Evolutionary conservation across 495 filamentous ascomycete genomes (phyloP).

Genomic region (Hyaloscypha variabilis): DNA sequence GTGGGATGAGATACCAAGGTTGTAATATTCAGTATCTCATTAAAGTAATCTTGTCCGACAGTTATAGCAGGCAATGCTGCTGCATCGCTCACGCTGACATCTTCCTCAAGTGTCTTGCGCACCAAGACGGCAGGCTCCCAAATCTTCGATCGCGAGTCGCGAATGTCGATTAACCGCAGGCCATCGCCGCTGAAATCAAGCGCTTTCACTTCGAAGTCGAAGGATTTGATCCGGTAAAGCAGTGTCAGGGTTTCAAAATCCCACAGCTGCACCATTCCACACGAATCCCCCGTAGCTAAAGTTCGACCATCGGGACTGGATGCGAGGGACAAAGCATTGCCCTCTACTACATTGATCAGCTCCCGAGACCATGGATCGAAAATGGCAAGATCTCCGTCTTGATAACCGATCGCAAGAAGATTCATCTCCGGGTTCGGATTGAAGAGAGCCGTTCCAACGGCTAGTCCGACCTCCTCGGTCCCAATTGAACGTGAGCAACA

Average conservation of each 20-base stretch:
- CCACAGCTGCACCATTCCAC: slow-evolving; percentile 14
- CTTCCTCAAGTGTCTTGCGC: neutral
- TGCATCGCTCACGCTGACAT: slow-evolving; percentile 7
- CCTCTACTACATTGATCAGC: neutral
- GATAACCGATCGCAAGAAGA: neutral
- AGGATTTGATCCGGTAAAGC: slow-evolving; percentile 24
- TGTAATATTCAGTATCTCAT: neutral
- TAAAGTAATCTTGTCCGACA: neutral
- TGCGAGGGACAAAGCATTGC: slow-evolving; percentile 1
- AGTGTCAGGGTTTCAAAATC: slow-evolving; percentile 26
- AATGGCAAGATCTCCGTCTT: slow-evolving; percentile 8
- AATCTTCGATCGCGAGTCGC: slow-evolving; percentile 18
- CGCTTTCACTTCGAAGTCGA: slow-evolving; percentile 13
- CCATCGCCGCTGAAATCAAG: slow-evolving; percentile 26
- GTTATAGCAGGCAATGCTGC: neutral
- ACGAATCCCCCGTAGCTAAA: slow-evolving; percentile 19
- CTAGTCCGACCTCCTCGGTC: neutral
- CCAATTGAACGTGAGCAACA: neutral
- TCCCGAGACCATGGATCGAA: neutral
- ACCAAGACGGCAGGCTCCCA: slow-evolving; percentile 24
- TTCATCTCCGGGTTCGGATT: slow-evolving; percentile 10
- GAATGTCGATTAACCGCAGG: slow-evolving; percentile 24
- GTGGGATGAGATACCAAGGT: neutral
- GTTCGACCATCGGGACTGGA: slow-evolving; percentile 25
- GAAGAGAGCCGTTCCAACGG: neutral